phyloP scores from a whole-genome alignment of 768 basidiomycete species.

The Suillus ampliporus region DNA sequence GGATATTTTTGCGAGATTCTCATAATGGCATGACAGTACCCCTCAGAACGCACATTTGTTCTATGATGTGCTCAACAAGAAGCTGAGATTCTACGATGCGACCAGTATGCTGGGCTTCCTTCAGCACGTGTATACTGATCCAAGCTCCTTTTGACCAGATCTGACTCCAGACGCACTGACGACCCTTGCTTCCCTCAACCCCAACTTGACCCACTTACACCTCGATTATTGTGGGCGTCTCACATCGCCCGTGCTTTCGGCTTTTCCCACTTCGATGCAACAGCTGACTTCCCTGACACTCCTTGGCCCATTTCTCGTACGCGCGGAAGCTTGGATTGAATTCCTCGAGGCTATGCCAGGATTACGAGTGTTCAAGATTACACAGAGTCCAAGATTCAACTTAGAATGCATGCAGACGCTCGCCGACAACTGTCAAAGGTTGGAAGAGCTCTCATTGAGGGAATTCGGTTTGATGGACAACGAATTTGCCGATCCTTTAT shows the following conservation, averaged over 20 bases:
- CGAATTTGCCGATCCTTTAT: slow-evolving; percentile 61
- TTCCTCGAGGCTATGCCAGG: slow-evolving; percentile 72
- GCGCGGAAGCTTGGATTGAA: slow-evolving; percentile 68
- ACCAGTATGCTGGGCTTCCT: slow-evolving; percentile 65
- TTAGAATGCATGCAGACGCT: slow-evolving; percentile 66
- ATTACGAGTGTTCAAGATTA: slow-evolving; percentile 78
- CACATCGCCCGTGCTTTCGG: slow-evolving; percentile 59
- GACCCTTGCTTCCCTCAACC: slow-evolving; percentile 81
- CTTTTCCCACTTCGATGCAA: slow-evolving; percentile 68
- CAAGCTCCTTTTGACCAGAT: slow-evolving; percentile 48
- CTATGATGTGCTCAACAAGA: slow-evolving; percentile 72
- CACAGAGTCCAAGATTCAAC: slow-evolving; percentile 87
- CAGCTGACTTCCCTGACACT: slow-evolving; percentile 76
- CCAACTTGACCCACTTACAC: slow-evolving; percentile 77
- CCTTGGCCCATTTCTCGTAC: slow-evolving; percentile 87
- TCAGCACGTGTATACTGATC: background rate
- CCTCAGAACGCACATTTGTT: slow-evolving; percentile 83
- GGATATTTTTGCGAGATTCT: background rate
- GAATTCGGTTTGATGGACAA: slow-evolving; percentile 79
- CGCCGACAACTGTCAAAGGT: slow-evolving; percentile 50
- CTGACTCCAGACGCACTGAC: slow-evolving; percentile 69
- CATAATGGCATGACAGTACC: slow-evolving; percentile 52
- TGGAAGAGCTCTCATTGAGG: slow-evolving; percentile 77
- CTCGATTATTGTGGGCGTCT: slow-evolving; percentile 90
- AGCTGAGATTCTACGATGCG: slow-evolving; percentile 82